phyloP scores from a whole-genome alignment of 495 filamentous ascomycete genomes.

The Podospora comata region DNA sequence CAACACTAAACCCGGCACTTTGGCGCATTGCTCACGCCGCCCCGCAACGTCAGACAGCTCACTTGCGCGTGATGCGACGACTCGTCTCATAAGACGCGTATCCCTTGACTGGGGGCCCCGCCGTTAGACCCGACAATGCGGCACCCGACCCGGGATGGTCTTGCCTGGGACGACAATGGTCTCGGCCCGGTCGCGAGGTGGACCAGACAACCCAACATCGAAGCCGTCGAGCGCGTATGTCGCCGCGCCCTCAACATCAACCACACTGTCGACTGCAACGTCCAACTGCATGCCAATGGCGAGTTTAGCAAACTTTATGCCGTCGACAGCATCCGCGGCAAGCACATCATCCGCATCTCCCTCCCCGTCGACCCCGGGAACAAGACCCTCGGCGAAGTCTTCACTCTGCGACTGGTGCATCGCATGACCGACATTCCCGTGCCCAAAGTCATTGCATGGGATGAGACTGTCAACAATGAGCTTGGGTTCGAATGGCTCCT shows the following conservation, averaged over 20 bases:
- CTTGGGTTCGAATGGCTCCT: constrained; percentile 61
- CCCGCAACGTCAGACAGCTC: background rate
- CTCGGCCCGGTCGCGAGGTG: constrained; percentile 29
- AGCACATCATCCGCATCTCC: constrained; percentile 48
- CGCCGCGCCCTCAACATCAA: constrained; percentile 27
- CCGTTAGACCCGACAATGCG: constrained; percentile 14
- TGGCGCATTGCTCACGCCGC: background rate
- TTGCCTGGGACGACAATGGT: constrained; percentile 30
- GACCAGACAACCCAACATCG: constrained; percentile 32
- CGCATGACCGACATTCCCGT: constrained; percentile 50
- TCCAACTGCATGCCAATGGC: constrained; percentile 29
- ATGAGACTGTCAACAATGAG: constrained; percentile 44
- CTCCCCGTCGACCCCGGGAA: constrained; percentile 52
- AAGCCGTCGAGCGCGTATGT: constrained; percentile 27
- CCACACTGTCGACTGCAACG: constrained; percentile 15
- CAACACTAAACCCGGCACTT: background rate
- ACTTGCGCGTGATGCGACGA: background rate
- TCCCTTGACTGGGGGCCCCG: constrained; percentile 3
- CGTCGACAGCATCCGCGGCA: constrained; percentile 26
- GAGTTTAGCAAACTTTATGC: constrained; percentile 39
- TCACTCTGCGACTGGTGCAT: constrained; percentile 50
- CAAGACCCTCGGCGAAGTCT: constrained; percentile 56
- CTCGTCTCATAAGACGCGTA: constrained; percentile 4
- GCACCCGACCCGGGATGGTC: constrained; percentile 29
- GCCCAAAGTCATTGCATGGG: constrained; percentile 47